Conservation (phyloP, 75 land plant genomes). For the Isoetes taiwanensis region DNA sequence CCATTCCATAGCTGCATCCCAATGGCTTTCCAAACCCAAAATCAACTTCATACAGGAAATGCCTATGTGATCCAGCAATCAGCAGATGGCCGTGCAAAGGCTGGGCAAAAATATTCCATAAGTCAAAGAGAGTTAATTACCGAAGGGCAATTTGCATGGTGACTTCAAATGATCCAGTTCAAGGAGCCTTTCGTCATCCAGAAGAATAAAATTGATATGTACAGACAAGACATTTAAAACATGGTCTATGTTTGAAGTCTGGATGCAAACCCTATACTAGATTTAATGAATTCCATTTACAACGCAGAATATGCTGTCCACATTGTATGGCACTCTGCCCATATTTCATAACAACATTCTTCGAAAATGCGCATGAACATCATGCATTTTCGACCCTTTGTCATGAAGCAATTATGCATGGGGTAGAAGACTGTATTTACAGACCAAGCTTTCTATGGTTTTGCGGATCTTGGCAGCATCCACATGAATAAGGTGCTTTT, state of each 20-base stretch:
- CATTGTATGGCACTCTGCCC: slow-evolving; percentile 76
- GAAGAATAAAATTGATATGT: no score
- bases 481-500: slow-evolving; percentile 99
- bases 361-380: slow-evolving; percentile 85
- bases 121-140: no score
- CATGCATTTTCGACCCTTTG: slow-evolving; percentile 98
- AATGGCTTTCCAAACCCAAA: slow-evolving; percentile 98
- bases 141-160: no score
- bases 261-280: no score
- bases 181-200: no score
- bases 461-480: slow-evolving; percentile 94
- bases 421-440: slow-evolving; percentile 88
- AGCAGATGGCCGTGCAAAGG: no score
- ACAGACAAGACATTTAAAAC: no score
- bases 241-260: no score
- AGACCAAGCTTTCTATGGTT: slow-evolving; percentile 96
- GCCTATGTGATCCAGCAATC: no score
- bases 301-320: slow-evolving; percentile 84
- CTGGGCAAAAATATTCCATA: no score
- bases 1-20: slow-evolving; percentile 78
- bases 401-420: slow-evolving; percentile 97
- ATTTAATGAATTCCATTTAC: slow-evolving; percentile 75
- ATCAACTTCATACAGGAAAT: no score
- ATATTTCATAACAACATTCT: slow-evolving; percentile 65
- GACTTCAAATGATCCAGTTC: no score